A percentile compares a stretch with the other conserved stretches of the same genome.
These are phyloP conservation scores for Ceriops tagal DNA, from an alignment of 345 rosid genomes.

Conservation along the genomic window DNA sequence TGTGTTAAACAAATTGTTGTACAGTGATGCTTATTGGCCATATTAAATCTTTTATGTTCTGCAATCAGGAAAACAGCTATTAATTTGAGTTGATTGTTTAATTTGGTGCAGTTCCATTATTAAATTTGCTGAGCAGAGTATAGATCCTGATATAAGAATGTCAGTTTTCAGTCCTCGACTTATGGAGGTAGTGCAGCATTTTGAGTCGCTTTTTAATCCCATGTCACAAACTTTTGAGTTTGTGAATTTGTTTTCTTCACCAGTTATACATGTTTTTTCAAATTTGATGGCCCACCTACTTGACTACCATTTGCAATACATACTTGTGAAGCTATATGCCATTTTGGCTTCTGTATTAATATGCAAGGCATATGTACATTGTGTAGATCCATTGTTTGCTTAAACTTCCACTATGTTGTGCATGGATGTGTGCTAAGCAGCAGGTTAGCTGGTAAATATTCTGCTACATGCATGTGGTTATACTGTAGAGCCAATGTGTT, in stretches of 20 bases:
- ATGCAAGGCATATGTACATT: no score
- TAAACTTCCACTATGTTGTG: no score
- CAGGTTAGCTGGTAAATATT: no score
- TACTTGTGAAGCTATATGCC: no score
- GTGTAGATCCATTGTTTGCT: no score
- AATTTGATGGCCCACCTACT: no score
- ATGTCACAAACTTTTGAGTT: slow-evolving; percentile 1
- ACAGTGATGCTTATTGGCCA: background rate
- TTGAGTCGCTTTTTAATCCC: slow-evolving; percentile 10
- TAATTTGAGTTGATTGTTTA: slow-evolving; percentile 15
- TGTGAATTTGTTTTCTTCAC: slow-evolving; percentile 14
- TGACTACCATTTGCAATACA: no score
- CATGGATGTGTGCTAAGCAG: no score
- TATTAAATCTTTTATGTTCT: background rate
- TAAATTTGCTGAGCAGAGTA: slow-evolving; percentile 76
- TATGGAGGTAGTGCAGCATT: slow-evolving; percentile 64
- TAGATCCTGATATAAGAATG: slow-evolving; percentile 64
- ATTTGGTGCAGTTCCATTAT: slow-evolving; percentile 63
- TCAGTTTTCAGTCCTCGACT: slow-evolving; percentile 93
- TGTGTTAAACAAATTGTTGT: no score
- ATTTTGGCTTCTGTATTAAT: no score
- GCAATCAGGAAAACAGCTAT: background rate
- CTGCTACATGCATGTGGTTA: no score
- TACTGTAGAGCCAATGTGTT: no score
- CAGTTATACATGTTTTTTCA: background rate